These are phyloP conservation scores for Dictyostelium firmibasis DNA, from an alignment of 78 protist species.

Conservation along the genomic window DNA sequence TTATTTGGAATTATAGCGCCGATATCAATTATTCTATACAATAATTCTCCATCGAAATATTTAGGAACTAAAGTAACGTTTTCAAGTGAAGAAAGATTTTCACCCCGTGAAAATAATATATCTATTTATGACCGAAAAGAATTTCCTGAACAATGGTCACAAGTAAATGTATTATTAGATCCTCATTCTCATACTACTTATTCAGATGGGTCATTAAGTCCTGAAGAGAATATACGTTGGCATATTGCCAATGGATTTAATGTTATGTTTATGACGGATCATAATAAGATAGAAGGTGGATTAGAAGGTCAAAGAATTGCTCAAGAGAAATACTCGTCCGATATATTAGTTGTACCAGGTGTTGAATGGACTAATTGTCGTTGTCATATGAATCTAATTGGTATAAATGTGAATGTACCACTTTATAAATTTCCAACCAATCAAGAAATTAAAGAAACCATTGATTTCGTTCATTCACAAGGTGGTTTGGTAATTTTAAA, in stretches of 20 bases:
- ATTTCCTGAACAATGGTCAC: not conserved
- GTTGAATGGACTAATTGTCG: conserved; percentile 58
- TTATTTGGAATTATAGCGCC: not conserved
- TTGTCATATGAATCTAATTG: conserved; percentile 38
- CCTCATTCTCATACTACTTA: conserved; percentile 35
- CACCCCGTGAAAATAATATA: not conserved
- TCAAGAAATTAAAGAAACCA: conserved; percentile 9
- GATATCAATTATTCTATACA: not conserved
- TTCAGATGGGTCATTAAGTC: conserved; percentile 35
- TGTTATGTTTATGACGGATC: conserved; percentile 62
- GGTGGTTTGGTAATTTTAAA: conserved; percentile 54
- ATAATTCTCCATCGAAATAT: not conserved
- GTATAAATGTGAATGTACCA: not conserved
- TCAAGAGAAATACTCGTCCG: not conserved
- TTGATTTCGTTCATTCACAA: not conserved
- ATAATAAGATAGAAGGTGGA: conserved; percentile 29
- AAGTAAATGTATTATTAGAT: conserved; percentile 22
- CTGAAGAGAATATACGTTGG: conserved; percentile 52
- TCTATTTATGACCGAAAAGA: not conserved
- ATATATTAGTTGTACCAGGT: conserved; percentile 43
- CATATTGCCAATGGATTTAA: conserved; percentile 59
- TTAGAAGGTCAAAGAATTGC: conserved; percentile 34
- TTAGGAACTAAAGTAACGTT: not conserved
- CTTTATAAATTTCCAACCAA: conserved; percentile 28
- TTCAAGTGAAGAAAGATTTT: not conserved